A percentile compares a stretch with the other conserved stretches of the same genome.
Conservation (phyloP, 768 basidiomycete genomes). For the Trametes cinnabarina region DNA sequence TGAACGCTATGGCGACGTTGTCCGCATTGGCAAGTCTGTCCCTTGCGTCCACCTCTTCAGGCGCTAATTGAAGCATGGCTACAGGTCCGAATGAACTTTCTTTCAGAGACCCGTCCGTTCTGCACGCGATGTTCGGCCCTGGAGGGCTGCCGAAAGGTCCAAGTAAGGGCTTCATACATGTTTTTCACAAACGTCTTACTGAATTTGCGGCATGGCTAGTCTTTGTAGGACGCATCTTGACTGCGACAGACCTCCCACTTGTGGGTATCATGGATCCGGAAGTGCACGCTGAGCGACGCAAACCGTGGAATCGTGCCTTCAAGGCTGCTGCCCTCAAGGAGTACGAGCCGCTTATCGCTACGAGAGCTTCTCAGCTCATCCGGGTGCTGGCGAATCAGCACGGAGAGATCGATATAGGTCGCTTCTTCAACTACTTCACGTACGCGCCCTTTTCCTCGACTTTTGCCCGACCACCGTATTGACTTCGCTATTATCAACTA, state of each 20-base stretch:
- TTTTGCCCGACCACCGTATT: neutral
- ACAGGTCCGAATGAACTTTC: no score
- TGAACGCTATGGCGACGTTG: slow-evolving; percentile 36
- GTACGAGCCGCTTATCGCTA: slow-evolving; percentile 41
- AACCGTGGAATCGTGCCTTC: slow-evolving; percentile 50
- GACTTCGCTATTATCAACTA: no score
- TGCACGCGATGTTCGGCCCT: no score
- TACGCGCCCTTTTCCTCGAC: slow-evolving; percentile 21
- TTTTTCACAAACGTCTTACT: no score
- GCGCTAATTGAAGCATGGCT: no score
- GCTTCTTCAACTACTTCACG: slow-evolving; percentile 42
- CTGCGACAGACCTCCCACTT: slow-evolving; percentile 1
- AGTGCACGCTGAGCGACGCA: slow-evolving; percentile 45
- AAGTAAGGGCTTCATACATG: no score
- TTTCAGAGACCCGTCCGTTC: no score
- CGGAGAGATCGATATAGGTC: slow-evolving; percentile 31
- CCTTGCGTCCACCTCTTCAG: neutral
- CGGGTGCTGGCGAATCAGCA: slow-evolving; percentile 29
- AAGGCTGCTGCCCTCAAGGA: slow-evolving; percentile 44
- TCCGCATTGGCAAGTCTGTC: slow-evolving; percentile 31
- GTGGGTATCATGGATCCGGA: slow-evolving; percentile 10
- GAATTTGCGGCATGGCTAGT: neutral
- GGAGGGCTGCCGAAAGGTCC: no score
- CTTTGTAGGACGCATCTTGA: slow-evolving; percentile 3
- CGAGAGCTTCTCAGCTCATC: slow-evolving; percentile 40